Conservation (phyloP, 2,329 filamentous ascomycete genomes). For the Trichoderma sp. region DNA sequence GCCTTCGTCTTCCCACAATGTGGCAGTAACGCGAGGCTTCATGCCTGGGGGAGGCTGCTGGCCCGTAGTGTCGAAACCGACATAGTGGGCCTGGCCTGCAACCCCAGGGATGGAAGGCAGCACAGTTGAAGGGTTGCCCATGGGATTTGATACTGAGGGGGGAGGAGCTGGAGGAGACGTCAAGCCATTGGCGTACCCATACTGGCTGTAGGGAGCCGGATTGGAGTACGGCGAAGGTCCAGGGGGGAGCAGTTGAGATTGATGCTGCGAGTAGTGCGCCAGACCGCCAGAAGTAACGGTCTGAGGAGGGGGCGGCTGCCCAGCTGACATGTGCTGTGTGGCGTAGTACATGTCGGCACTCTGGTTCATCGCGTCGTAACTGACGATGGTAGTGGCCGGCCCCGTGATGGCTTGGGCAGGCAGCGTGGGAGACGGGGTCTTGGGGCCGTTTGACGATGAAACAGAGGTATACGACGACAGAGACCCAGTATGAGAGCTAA, state of each 20-base stretch:
- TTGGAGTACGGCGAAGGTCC: conserved; percentile 66
- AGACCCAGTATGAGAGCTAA: conserved; percentile 51
- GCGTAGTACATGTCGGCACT: conserved; percentile 79
- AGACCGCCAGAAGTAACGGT: conserved; percentile 72
- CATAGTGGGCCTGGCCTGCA: conserved; percentile 56
- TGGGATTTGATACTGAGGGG: conserved; percentile 66
- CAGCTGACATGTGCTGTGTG: conserved; percentile 73
- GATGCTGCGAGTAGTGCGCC: conserved; percentile 75
- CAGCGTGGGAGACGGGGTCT: conserved; percentile 73
- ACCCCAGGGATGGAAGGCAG: conserved; percentile 62
- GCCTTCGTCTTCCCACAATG: conserved; percentile 96
- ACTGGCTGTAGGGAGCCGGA: conserved; percentile 62
- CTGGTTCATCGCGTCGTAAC: conserved; percentile 71
- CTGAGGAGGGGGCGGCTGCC: conserved; percentile 71
- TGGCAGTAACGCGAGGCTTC: conserved; percentile 95
- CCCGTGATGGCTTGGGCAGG: conserved; percentile 45
- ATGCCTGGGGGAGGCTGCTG: conserved; percentile 90
- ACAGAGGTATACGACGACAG: conserved; percentile 55
- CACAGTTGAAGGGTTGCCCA: conserved; percentile 62
- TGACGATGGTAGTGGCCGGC: conserved; percentile 33
- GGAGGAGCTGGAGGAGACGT: conserved; percentile 73
- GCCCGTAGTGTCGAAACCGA: conserved; percentile 76
- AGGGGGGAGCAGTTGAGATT: conserved; percentile 72
- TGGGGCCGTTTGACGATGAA: conserved; percentile 62
- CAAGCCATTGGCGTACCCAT: conserved; percentile 73